phyloP scores from a whole-genome alignment of 1,284 basidiomycete species.

The Limonomyces culmigenus region DNA sequence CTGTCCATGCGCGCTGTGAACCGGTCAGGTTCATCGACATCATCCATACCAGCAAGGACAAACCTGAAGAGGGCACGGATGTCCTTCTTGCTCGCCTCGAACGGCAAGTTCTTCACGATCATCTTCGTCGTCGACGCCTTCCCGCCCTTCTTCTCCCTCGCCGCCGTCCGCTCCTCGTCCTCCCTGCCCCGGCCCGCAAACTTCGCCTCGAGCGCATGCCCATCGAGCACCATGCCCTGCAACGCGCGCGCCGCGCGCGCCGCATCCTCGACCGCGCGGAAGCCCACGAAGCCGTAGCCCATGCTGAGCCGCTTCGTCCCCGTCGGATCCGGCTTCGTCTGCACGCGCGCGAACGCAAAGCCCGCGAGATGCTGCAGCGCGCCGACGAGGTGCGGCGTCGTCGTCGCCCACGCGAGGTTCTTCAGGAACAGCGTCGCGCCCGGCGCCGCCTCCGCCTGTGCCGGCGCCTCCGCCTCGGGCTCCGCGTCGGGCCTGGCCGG shows the following conservation, averaged over 20 bases:
- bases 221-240: conserved; percentile 76
- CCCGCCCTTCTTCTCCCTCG: conserved; percentile 22
- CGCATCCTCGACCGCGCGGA: conserved; percentile 63
- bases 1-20: conserved; percentile 64
- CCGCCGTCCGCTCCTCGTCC: conserved; percentile 29
- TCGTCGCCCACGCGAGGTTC: conserved; percentile 87
- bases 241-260: conserved; percentile 64
- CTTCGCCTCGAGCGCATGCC: conserved; percentile 70
- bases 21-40: conserved; percentile 2
- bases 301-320: conserved; percentile 62
- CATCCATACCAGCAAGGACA: conserved; percentile 14
- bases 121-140: conserved; percentile 69
- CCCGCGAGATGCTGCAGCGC: conserved; percentile 68
- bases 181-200: conserved; percentile 80
- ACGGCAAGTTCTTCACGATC: conserved; percentile 95
- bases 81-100: conserved; percentile 91
- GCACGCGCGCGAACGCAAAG: conserved; percentile 80
- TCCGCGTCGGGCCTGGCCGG: not conserved
- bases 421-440: conserved; percentile 90
- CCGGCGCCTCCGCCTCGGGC: conserved; percentile 1
- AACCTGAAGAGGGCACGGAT: conserved; percentile 77
- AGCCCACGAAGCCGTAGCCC: conserved; percentile 96
- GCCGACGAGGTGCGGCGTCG: conserved; percentile 51
- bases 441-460: conserved; percentile 23
- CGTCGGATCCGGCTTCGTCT: conserved; percentile 83